Conservation (phyloP, 306 rosid species). For the Urtica urens region DNA sequence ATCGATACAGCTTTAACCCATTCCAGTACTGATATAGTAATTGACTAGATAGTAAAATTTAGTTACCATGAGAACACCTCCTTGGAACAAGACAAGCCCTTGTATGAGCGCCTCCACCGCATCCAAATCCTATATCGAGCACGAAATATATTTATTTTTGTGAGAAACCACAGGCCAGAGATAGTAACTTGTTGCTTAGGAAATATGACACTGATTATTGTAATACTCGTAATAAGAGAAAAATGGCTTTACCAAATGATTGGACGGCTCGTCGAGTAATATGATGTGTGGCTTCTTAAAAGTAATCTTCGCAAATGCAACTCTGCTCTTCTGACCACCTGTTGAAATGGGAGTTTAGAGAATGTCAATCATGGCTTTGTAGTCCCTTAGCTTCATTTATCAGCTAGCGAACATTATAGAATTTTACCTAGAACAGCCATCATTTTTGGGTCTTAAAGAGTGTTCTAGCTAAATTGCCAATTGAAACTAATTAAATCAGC, state of each 20-base stretch:
- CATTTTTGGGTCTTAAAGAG: no score
- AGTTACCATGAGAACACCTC: conserved; percentile 97
- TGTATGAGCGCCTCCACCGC: conserved; percentile 99
- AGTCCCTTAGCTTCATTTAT: no score
- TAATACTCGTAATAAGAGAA: conserved; percentile 6
- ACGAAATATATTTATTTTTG: no score
- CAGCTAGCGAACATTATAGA: no score
- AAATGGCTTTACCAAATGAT: conserved; percentile 65
- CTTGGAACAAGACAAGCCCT: conserved; percentile 96
- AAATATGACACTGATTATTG: neutral
- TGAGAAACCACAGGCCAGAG: no score
- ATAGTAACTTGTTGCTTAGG: neutral
- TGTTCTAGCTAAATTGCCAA: no score
- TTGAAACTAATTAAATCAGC: no score
- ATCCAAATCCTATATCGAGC: conserved; percentile 92
- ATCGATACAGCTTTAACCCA: no score
- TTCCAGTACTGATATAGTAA: no score
- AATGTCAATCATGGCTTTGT: no score
- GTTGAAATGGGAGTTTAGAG: conserved; percentile 18
- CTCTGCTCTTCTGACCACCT: conserved; percentile 99
- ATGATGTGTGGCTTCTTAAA: conserved; percentile 96
- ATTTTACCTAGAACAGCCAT: no score
- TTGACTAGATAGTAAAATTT: neutral
- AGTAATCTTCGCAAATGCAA: conserved; percentile 94
- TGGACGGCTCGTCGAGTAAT: conserved; percentile 97